A percentile compares a stretch with the other conserved stretches of the same genome.
Evolutionary conservation across 192 early-diverging fungal species (phyloP).

Genomic region (Chytriomyces hyalinus): DNA sequence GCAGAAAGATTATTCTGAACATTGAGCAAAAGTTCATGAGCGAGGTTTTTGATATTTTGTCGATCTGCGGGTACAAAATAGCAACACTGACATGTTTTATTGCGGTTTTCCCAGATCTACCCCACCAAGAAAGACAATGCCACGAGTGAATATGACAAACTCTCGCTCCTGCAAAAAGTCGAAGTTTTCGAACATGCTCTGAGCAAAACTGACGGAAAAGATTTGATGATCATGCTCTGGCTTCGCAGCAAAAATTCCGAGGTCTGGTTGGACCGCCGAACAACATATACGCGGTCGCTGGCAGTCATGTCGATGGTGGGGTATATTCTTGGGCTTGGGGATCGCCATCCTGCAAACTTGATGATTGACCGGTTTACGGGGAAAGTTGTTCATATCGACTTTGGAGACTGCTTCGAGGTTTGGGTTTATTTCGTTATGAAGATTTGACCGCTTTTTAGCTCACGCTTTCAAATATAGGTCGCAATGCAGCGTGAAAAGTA

Average conservation of each 20-base stretch:
- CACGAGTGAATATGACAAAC: slow-evolving; percentile 60
- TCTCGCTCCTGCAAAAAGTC: slow-evolving; percentile 76
- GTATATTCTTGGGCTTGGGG: slow-evolving; percentile 87
- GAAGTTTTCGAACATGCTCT: slow-evolving; percentile 86
- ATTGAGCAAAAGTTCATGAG: slow-evolving; percentile 79
- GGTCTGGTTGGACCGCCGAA: slow-evolving; percentile 83
- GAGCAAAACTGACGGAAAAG: slow-evolving; percentile 79
- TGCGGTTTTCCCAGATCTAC: slow-evolving; percentile 62
- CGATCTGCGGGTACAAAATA: background rate
- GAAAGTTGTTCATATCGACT: slow-evolving; percentile 90
- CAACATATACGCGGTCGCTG: slow-evolving; percentile 84
- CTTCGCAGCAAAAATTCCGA: slow-evolving; percentile 86
- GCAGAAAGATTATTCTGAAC: slow-evolving; percentile 71
- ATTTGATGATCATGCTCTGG: slow-evolving; percentile 84
- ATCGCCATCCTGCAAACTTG: slow-evolving; percentile 89
- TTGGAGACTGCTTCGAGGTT: slow-evolving; percentile 92
- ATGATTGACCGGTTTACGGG: slow-evolving; percentile 80
- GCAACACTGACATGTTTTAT: background rate
- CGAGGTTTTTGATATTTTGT: slow-evolving; percentile 47
- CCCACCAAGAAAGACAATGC: slow-evolving; percentile 50
- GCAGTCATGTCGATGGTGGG: slow-evolving; percentile 94
- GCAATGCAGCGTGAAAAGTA: slow-evolving; percentile 87
- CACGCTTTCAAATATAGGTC: slow-evolving; percentile 48
- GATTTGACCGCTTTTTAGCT: background rate
- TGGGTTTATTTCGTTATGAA: slow-evolving; percentile 4